Conservation (phyloP, 2,329 filamentous ascomycete species). For the Trichoderma semiorbis region DNA sequence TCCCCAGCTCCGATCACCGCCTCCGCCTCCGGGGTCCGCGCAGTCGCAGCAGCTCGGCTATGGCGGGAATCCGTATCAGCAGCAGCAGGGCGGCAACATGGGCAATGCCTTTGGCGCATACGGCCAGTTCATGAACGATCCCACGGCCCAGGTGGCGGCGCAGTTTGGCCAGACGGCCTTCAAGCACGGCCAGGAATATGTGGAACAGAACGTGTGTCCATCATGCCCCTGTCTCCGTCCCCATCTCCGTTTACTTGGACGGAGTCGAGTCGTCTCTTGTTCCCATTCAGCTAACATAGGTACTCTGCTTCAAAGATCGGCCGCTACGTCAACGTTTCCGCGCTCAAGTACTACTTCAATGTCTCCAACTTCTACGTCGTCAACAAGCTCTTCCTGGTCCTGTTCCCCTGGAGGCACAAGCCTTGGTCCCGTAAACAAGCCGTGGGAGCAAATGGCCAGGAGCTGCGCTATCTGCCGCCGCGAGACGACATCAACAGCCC, state of each 20-base stretch:
- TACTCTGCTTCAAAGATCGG: conserved; percentile 41
- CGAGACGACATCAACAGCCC: conserved; percentile 96
- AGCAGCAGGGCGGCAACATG: conserved; percentile 54
- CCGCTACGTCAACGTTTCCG: conserved; percentile 83
- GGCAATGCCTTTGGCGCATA: conserved; percentile 67
- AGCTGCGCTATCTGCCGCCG: conserved; percentile 81
- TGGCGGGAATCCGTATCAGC: conserved; percentile 72
- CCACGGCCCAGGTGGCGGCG: conserved; percentile 89
- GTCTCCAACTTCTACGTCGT: conserved; percentile 96
- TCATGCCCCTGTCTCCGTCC: background rate
- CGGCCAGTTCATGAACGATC: conserved; percentile 92
- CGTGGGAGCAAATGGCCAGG: conserved; percentile 64
- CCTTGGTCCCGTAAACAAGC: conserved; percentile 93
- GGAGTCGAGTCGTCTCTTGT: background rate
- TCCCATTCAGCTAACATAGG: conserved; percentile 19
- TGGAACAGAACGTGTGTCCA: conserved; percentile 82
- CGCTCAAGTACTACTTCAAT: conserved; percentile 98
- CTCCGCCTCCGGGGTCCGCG: conserved; percentile 69
- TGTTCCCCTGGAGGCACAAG: conserved; percentile 97
- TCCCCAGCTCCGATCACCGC: conserved; percentile 91
- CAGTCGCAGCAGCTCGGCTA: conserved; percentile 62
- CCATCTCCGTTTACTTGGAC: background rate
- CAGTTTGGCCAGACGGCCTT: conserved; percentile 92
- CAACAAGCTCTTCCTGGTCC: conserved; percentile 86
- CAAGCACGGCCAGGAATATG: conserved; percentile 85